phyloP scores from a whole-genome alignment of 768 basidiomycete species.

The Guyanaporus albipodus region DNA sequence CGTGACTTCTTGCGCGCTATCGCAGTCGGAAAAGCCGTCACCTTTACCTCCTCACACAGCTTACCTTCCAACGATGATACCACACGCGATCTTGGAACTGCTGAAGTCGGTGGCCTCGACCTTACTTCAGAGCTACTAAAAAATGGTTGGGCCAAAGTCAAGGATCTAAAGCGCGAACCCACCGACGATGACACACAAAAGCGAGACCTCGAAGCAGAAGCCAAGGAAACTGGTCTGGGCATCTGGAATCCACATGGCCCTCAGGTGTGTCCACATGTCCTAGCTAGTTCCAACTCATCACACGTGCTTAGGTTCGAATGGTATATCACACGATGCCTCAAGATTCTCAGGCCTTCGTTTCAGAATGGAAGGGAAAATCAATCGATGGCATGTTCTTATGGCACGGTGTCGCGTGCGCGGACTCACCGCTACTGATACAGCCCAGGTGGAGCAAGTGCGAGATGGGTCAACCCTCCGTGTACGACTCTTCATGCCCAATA shows the following conservation, averaged over 20 bases:
- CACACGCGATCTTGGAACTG: slow-evolving; percentile 75
- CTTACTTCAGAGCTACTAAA: slow-evolving; percentile 72
- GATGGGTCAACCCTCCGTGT: slow-evolving; percentile 90
- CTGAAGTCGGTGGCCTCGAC: slow-evolving; percentile 69
- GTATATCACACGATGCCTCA: slow-evolving; percentile 86
- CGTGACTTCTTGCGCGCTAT: slow-evolving; percentile 87
- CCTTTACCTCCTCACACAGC: slow-evolving; percentile 78
- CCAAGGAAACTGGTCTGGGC: slow-evolving; percentile 70
- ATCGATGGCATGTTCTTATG: slow-evolving; percentile 62
- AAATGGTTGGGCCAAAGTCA: slow-evolving; percentile 90
- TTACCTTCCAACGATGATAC: slow-evolving; percentile 72
- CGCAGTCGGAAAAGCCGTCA: slow-evolving; percentile 86
- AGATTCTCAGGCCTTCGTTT: slow-evolving; percentile 85
- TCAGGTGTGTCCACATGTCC: slow-evolving; percentile 39
- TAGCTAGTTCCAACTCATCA: not conserved
- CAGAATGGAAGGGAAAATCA: slow-evolving; percentile 87
- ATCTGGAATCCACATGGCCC: slow-evolving; percentile 83
- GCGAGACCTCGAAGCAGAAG: slow-evolving; percentile 73
- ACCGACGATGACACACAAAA: slow-evolving; percentile 73
- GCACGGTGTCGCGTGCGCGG: not conserved
- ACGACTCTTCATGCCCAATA: slow-evolving; percentile 82
- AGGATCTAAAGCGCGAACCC: slow-evolving; percentile 81
- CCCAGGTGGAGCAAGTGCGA: slow-evolving; percentile 89
- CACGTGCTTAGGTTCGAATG: slow-evolving; percentile 50
- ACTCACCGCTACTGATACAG: slow-evolving; percentile 37